Conservation (phyloP, 2,329 filamentous ascomycete species). For the Aspergillus brasiliensis region DNA sequence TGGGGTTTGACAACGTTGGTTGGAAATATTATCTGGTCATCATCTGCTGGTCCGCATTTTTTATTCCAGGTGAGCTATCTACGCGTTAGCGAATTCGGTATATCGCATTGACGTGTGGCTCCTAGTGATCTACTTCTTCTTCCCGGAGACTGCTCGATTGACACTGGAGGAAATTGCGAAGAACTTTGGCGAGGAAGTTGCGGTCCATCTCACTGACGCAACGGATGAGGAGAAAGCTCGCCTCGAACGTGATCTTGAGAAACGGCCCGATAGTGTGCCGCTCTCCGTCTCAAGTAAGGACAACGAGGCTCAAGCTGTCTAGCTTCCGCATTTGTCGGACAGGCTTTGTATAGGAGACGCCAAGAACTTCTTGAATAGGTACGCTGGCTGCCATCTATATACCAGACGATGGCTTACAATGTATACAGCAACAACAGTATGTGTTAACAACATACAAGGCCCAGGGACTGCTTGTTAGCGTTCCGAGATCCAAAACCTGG, state of each 20-base stretch:
- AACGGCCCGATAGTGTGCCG: neutral
- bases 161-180: constrained; percentile 51
- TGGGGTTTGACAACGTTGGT: constrained; percentile 47
- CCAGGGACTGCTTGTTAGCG: neutral
- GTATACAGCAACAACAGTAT: neutral
- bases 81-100: neutral
- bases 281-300: neutral
- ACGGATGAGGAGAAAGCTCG: constrained; percentile 42
- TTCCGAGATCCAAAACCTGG: neutral
- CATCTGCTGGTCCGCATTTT: constrained; percentile 47
- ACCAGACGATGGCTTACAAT: neutral
- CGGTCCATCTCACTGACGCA: constrained; percentile 49
- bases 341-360: neutral
- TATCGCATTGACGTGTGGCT: constrained; percentile 6
- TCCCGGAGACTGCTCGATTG: constrained; percentile 46
- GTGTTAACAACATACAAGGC: too few relatives aligned
- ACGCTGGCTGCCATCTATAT: neutral
- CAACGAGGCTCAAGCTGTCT: neutral
- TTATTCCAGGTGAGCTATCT: constrained; percentile 38
- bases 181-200: constrained; percentile 55
- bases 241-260: constrained; percentile 13
- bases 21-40: constrained; percentile 57
- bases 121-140: constrained; percentile 49
- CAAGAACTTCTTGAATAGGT: neutral
- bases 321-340: neutral